Evolutionary conservation across 2,329 filamentous ascomycete genomes (phyloP).

Genomic region (Trichophyton simii): DNA sequence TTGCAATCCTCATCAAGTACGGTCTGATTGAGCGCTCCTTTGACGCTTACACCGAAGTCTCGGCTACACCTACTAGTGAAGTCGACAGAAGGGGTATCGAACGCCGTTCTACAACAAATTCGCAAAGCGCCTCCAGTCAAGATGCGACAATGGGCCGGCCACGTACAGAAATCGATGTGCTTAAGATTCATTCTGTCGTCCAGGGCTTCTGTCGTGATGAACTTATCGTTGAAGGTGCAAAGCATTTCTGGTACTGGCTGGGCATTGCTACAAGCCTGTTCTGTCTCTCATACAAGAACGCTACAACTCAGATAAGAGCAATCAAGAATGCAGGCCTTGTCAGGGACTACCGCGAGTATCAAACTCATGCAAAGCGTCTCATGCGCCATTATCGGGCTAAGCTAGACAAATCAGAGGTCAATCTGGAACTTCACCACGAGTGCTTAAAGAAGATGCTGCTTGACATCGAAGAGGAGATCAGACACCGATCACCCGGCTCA

Average conservation of each 20-base stretch:
- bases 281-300: conserved; percentile 31
- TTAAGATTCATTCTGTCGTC: conserved; percentile 38
- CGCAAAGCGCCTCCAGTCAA: conserved; percentile 23
- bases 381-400: conserved; percentile 29
- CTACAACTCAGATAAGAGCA: conserved; percentile 29
- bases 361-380: conserved; percentile 33
- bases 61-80: conserved; percentile 8
- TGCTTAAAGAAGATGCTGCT: conserved; percentile 23
- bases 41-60: conserved; percentile 20
- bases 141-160: conserved; percentile 24
- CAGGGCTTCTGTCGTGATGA: conserved; percentile 38
- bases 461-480: conserved; percentile 32
- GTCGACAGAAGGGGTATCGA: conserved; percentile 12
- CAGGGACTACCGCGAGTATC: conserved; percentile 37
- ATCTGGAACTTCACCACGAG: conserved; percentile 26
- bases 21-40: conserved; percentile 34
- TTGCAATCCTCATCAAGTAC: conserved; percentile 34
- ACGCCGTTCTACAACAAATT: conserved; percentile 15
- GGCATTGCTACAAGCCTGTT: conserved; percentile 31
- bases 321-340: conserved; percentile 29
- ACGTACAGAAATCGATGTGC: conserved; percentile 29
- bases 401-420: conserved; percentile 17
- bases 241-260: conserved; percentile 34
- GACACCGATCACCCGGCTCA: conserved; percentile 29
- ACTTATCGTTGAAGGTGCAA: conserved; percentile 24